Evolutionary conservation across 2,329 filamentous ascomycete genomes (phyloP).

Genomic region (Amphichorda felina): DNA sequence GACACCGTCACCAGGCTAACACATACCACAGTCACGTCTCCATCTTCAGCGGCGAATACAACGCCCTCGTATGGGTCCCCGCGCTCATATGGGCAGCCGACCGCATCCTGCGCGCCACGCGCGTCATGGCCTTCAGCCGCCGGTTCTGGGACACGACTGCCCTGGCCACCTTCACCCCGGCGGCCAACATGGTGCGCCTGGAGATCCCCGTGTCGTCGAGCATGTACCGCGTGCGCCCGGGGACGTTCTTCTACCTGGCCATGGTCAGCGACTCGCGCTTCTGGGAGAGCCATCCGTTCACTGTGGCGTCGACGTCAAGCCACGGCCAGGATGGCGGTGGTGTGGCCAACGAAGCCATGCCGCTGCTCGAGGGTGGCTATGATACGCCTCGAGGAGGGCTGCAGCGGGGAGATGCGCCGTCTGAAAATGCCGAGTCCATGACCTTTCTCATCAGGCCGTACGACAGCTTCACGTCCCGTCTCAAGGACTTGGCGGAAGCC

Average conservation of each 20-base stretch:
- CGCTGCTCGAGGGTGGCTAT: slow-evolving; percentile 14
- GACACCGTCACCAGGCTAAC: no score
- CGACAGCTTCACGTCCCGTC: slow-evolving; percentile 27
- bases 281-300: slow-evolving; percentile 41
- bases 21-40: slow-evolving; percentile 28
- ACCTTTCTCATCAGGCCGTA: slow-evolving; percentile 33
- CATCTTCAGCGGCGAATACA: slow-evolving; percentile 37
- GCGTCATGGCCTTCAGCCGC: slow-evolving; percentile 27
- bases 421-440: slow-evolving; percentile 11
- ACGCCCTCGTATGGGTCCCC: slow-evolving; percentile 36
- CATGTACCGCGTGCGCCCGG: slow-evolving; percentile 22
- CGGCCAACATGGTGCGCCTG: slow-evolving; percentile 30
- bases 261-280: slow-evolving; percentile 23
- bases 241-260: slow-evolving; percentile 33
- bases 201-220: slow-evolving; percentile 26
- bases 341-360: slow-evolving; percentile 16
- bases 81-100: slow-evolving; percentile 37
- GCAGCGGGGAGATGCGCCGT: neutral
- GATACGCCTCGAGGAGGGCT: no score
- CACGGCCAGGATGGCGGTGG: neutral
- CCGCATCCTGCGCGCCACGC: slow-evolving; percentile 28
- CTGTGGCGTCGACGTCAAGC: slow-evolving; percentile 20
- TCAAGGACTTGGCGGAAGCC: slow-evolving; percentile 16
- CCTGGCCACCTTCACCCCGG: slow-evolving; percentile 22
- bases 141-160: slow-evolving; percentile 21